These are phyloP conservation scores for Lachnellula occidentalis DNA, from an alignment of 2,329 filamentous ascomycete genomes.

Conservation along the genomic window DNA sequence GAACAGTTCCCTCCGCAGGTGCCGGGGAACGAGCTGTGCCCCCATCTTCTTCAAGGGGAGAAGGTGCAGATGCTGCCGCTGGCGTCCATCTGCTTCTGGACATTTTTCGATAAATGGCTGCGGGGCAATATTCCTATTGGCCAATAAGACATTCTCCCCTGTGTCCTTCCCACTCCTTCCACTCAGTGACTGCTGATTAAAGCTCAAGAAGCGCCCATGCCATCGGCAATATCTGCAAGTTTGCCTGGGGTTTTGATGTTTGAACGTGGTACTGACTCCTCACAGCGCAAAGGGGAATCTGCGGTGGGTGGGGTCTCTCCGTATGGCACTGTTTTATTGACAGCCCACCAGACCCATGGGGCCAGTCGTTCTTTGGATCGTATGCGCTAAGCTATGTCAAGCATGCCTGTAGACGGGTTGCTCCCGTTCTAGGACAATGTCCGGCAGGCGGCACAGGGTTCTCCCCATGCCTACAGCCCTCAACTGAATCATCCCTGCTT, in stretches of 20 bases:
- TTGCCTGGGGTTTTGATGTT: slow-evolving; percentile 1
- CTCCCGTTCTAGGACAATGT: slow-evolving; percentile 17
- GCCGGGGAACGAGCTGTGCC: slow-evolving; percentile 13
- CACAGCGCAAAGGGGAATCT: neutral
- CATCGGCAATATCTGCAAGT: slow-evolving; percentile 11
- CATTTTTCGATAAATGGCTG: slow-evolving; percentile 15
- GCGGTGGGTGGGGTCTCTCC: slow-evolving; percentile 8
- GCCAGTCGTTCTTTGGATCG: slow-evolving; percentile 7
- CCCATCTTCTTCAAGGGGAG: neutral
- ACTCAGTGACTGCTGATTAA: slow-evolving; percentile 21
- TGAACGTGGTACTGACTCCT: neutral
- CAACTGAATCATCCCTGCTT: slow-evolving; percentile 6
- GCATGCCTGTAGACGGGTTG: slow-evolving; percentile 19
- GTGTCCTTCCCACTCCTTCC: slow-evolving; percentile 4
- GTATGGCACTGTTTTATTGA: slow-evolving; percentile 20
- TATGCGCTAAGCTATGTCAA: slow-evolving; percentile 15
- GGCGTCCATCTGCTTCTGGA: slow-evolving; percentile 11
- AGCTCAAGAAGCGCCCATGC: slow-evolving; percentile 17
- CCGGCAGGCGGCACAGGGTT: slow-evolving; percentile 22
- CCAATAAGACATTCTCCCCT: neutral
- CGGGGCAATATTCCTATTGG: slow-evolving; percentile 12
- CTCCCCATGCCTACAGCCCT: slow-evolving; percentile 14
- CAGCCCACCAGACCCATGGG: slow-evolving; percentile 21
- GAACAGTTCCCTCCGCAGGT: slow-evolving; percentile 9
- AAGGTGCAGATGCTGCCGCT: slow-evolving; percentile 11